Evolutionary conservation across 306 rosid genomes (phyloP).

Genomic region (apple (Malus domestica)): ASM211411v1 NC_041805.1:26914501-26915000

Average conservation of each 20-base stretch:
- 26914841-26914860: conserved; percentile 26
- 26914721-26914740: conserved; percentile 2
- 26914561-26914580: conserved; percentile 15
- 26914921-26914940: conserved; percentile 50
- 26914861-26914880: conserved; percentile 62
- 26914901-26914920: conserved; percentile 80
- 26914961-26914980: conserved; percentile 10
- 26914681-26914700: neutral
- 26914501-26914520: conserved; percentile 25
- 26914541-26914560: conserved; percentile 31
- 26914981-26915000: conserved; percentile 1
- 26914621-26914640: conserved; percentile 20
- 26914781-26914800: conserved; percentile 7
- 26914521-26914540: conserved; percentile 29
- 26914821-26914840: conserved; percentile 32
- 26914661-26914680: neutral
- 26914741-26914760: conserved; percentile 4
- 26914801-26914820: conserved; percentile 16
- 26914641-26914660: conserved; percentile 1
- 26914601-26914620: conserved; percentile 25
- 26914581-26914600: neutral
- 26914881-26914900: conserved; percentile 44
- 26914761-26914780: conserved; percentile 13
- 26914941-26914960: conserved; percentile 54
- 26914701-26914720: conserved; percentile 22